Conservation (phyloP, 176 grass and related monocot genomes). For the Hordeum vulgare region DNA sequence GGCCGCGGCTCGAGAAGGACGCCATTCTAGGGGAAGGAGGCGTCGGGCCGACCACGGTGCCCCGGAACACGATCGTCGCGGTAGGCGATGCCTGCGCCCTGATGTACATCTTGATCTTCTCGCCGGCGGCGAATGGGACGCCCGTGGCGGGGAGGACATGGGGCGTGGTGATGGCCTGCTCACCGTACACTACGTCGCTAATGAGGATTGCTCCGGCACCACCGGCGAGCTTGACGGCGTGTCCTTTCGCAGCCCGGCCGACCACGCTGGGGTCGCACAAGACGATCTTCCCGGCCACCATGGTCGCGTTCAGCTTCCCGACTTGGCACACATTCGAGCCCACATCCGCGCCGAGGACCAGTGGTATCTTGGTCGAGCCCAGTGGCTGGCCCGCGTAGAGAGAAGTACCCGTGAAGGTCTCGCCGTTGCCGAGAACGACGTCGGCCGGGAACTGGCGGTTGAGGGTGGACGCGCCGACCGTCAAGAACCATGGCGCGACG, state of each 20-base stretch:
- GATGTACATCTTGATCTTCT: constrained; percentile 37
- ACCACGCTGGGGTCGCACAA: constrained; percentile 15
- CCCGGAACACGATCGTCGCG: constrained; percentile 29
- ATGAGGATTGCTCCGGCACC: constrained; percentile 19
- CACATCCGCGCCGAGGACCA: background rate
- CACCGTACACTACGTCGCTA: background rate
- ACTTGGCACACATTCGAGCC: background rate
- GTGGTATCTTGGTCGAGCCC: background rate
- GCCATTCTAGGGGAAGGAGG: constrained; percentile 36
- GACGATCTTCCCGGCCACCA: constrained; percentile 46
- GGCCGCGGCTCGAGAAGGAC: constrained; percentile 47
- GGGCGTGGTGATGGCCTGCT: background rate
- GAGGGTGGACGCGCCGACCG: constrained; percentile 40
- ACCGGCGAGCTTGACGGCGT: constrained; percentile 22
- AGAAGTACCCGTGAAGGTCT: background rate
- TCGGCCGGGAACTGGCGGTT: background rate
- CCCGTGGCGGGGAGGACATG: constrained; percentile 34
- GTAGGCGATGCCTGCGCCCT: background rate
- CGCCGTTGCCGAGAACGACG: constrained; percentile 11
- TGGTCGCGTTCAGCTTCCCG: background rate
- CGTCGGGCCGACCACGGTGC: constrained; percentile 22
- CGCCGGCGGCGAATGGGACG: background rate
- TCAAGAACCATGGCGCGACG: constrained; percentile 36
- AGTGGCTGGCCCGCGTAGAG: background rate
- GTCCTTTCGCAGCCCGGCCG: background rate